Evolutionary conservation across 1,284 basidiomycete species (phyloP).

Genomic region (Ustilago shanxiensis): DNA sequence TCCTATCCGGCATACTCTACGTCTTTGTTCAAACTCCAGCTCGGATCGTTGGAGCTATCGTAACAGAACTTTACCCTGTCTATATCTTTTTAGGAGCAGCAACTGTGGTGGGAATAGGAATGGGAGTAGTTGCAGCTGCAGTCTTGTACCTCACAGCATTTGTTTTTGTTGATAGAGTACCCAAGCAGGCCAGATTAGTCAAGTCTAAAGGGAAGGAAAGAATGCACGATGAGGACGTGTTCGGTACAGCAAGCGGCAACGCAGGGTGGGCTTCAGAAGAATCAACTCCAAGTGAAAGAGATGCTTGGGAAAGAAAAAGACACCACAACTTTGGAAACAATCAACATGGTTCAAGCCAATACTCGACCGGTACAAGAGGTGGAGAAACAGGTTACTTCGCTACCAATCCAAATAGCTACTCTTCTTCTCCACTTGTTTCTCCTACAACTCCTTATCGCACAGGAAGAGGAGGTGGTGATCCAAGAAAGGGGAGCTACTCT

Average conservation of each 20-base stretch:
- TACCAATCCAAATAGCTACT: neutral
- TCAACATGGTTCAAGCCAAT: no score
- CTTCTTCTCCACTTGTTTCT: conserved; percentile 13
- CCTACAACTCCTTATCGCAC: conserved; percentile 13
- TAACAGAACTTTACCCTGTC: conserved; percentile 45
- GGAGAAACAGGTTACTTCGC: neutral
- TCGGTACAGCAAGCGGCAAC: neutral
- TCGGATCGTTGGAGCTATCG: neutral
- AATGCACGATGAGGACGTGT: neutral
- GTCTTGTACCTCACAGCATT: conserved; percentile 39
- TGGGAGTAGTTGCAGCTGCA: conserved; percentile 26
- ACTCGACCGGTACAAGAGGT: neutral
- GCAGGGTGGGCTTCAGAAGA: no score
- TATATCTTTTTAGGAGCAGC: conserved; percentile 55
- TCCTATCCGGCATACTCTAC: conserved; percentile 30
- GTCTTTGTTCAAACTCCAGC: conserved; percentile 30
- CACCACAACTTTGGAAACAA: neutral
- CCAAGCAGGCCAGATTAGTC: neutral
- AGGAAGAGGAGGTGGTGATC: neutral
- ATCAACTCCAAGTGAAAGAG: conserved; percentile 1
- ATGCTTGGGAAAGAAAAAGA: neutral
- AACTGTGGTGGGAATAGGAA: conserved; percentile 24
- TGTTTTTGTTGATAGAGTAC: conserved; percentile 38
- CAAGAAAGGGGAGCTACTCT: neutral
- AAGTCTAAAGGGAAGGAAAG: neutral